Conservation (phyloP, 768 basidiomycete genomes). For the Termitomyces sp. region DNA sequence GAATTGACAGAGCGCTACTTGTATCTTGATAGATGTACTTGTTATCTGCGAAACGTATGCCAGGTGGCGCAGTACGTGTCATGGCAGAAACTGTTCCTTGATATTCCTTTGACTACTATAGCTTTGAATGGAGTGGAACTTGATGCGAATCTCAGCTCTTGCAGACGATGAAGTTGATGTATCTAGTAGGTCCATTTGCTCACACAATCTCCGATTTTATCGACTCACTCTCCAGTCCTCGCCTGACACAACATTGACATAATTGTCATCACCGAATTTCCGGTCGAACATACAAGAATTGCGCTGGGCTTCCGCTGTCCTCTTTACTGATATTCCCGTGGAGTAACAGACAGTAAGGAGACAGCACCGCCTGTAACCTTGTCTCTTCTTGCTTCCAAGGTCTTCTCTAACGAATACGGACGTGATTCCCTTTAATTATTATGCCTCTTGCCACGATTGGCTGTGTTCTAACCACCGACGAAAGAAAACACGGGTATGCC, state of each 20-base stretch:
- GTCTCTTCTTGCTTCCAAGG: background rate
- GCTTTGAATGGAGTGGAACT: background rate
- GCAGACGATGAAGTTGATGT: background rate
- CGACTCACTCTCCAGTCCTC: background rate
- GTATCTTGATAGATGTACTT: background rate
- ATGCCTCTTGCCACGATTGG: no score
- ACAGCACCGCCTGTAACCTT: background rate
- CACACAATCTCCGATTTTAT: background rate
- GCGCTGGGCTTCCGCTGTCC: background rate
- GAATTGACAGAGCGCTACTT: background rate
- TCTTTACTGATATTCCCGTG: background rate
- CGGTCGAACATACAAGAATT: background rate
- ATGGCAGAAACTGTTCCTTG: background rate
- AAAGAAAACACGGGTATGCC: background rate
- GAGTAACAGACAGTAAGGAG: background rate
- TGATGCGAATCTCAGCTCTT: background rate
- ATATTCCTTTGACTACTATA: background rate
- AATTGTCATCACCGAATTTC: background rate
- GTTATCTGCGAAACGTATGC: background rate
- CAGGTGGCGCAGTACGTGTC: background rate
- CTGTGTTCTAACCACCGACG: background rate
- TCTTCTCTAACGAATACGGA: background rate
- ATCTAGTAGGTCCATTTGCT: background rate
- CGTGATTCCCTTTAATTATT: background rate
- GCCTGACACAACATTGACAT: background rate